Evolutionary conservation across 192 early-diverging fungal genomes (phyloP).

Genomic region (Coemansia aciculifera): DNA sequence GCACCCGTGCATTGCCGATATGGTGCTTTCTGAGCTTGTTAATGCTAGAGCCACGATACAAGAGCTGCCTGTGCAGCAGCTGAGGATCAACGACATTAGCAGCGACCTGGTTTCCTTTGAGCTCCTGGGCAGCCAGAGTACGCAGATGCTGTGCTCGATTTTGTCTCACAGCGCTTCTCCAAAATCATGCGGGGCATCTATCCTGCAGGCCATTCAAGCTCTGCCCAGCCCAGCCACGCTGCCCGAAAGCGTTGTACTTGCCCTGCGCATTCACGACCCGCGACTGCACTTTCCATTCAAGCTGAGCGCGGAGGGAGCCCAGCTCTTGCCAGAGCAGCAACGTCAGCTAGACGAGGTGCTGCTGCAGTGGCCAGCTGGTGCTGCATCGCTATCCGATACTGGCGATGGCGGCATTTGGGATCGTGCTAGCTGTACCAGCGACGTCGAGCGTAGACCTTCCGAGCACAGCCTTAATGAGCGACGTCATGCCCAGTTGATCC

Average conservation of each 20-base stretch:
- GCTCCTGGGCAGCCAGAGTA: constrained; percentile 76
- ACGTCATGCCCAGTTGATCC: constrained; percentile 61
- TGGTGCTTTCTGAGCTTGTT: constrained; percentile 44
- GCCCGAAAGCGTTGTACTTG: constrained; percentile 77
- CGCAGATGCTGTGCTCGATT: constrained; percentile 68
- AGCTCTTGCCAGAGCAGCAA: constrained; percentile 14
- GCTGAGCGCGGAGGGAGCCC: not conserved
- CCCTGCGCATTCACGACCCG: constrained; percentile 81
- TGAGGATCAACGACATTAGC: constrained; percentile 54
- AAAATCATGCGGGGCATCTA: not conserved
- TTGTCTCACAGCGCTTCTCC: constrained; percentile 38
- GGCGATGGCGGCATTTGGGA: constrained; percentile 61
- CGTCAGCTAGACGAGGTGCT: constrained; percentile 46
- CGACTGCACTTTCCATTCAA: constrained; percentile 62
- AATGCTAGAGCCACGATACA: not conserved
- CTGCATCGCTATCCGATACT: constrained; percentile 32
- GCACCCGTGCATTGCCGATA: constrained; percentile 67
- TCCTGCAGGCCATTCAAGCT: constrained; percentile 11
- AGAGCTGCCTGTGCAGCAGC: not conserved
- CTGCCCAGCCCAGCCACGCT: constrained; percentile 70
- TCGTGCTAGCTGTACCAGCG: constrained; percentile 35
- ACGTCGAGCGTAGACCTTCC: constrained; percentile 48
- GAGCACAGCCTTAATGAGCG: constrained; percentile 63
- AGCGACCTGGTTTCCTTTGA: constrained; percentile 74
- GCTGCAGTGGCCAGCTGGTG: constrained; percentile 60